Evolutionary conservation across 192 early-diverging fungal species (phyloP), one percentile per base, ranked within the genome.

Genomic region (Coemansia interrupta): DNA sequence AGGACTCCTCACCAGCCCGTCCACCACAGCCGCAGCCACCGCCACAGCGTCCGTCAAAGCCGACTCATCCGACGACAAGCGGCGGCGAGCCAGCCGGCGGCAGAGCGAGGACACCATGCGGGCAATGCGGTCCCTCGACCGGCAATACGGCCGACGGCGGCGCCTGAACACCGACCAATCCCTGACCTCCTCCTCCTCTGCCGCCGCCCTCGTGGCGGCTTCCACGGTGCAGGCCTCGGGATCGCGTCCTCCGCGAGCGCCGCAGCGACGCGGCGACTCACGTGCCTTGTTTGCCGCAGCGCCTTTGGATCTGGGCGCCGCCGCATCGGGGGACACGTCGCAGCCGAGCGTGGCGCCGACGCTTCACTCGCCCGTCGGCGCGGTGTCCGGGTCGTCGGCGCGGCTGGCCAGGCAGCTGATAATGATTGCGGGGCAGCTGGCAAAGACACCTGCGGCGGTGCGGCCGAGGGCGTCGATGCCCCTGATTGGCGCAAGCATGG

Each of bases 391-490:
- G 9, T 55, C 32, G 10, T 36, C 72, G 41, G 39, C 61, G 18
- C 48, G 50, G 20, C 60, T 67, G 54, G 61, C 68, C 29, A 63
- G 56, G 41, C 62, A 67, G 43, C 40, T 73, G 44, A 59, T 73
- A 24, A 22, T 52, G 52, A 59, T 60, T 10, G 71, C 71, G 0
- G 61, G 61, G 0, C 24, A 52, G 18, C 47, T 72, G 12, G 63
- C 62, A 0, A 54, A 42, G 56, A 11, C 17, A 28, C 24, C 36
- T 23, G 48, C 17, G 56, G 41, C 13, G 40, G 74, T 78, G 64
- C 60, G 74, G 28, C 69, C 74, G 24, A 64, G 74, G 5, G 74
- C 74, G 45, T 78, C 74, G 52, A 71, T 78, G 74, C 74, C 74
- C 15, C 39, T 62, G 32, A 78, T 78, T 15, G 61, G 61, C 20